Evolutionary conservation across 148 eudicot species (phyloP), one percentile per base, ranked within the genome.

Genomic region (Rhododendron henanense): DNA sequence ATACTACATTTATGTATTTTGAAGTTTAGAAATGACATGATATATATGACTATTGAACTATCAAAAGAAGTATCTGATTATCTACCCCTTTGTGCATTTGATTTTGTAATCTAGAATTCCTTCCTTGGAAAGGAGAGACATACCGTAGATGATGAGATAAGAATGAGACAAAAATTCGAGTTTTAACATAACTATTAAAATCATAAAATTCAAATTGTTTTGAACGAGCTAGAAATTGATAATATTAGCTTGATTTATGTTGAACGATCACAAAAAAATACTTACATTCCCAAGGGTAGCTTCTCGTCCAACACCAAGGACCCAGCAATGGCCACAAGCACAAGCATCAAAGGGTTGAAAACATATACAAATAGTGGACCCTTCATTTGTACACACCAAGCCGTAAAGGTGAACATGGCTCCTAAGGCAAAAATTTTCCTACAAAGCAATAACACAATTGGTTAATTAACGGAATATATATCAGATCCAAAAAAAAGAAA

Each of bases 211-310:
- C 1, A 8, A 23, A 63, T 63, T 1, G 71, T 63, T 41, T 15
- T 55, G 18, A 6, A 41, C 0, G 1, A 78, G 8, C 51, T 44
- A 3, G 81, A 78, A 19, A 39, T 23, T n/a, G 6, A 23, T 44
- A 41, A 7, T 76, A 35, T 41, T 76, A 39, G 45, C 23, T 76
- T 5, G 71, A 31, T n/a, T 63, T 13, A 11, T 69, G 37, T 8
- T 80, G 37, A 65, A 65, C 1, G 14, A n/a, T 65, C 73, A 1
- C 21, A 67, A 41, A 41, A 41, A 41, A 41, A 41, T 71, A 80
- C 21, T 11, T 90, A 93, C 96, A 89, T 93, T 89, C 92, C 96
- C n/a, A 95, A 21, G 89, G 91, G 88, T 39, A 95, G 87, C 81
- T 92, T 88, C 88, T 93, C 96, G 11, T 93, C 83, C 19, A 93